phyloP scores from a whole-genome alignment of 1,139 yeast genomes.

The Wickerhamomyces sp. region DNA sequence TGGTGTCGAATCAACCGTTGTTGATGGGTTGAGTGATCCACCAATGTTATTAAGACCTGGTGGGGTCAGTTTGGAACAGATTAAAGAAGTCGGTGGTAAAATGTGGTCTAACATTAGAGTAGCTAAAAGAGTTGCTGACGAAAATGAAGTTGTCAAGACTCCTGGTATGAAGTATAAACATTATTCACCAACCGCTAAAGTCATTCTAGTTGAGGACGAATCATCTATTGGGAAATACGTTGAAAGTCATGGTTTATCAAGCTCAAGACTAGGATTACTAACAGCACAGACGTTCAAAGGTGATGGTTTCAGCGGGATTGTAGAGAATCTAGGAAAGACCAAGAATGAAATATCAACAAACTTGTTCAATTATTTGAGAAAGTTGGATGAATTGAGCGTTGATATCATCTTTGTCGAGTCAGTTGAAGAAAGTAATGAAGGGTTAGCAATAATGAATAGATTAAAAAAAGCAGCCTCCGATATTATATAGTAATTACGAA shows the following conservation, averaged over 20 bases:
- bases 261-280: constrained; percentile 27
- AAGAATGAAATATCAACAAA: constrained; percentile 69
- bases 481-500: background rate
- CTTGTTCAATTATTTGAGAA: constrained; percentile 65
- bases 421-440: constrained; percentile 64
- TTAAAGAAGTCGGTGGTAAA: constrained; percentile 56
- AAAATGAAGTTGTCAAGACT: constrained; percentile 72
- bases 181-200: constrained; percentile 87
- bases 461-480: constrained; percentile 76
- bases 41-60: constrained; percentile 93
- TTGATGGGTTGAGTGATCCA: constrained; percentile 80
- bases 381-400: constrained; percentile 59
- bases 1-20: constrained; percentile 91
- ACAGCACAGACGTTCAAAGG: constrained; percentile 23
- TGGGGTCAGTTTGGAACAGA: constrained; percentile 79
- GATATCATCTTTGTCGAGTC: constrained; percentile 71
- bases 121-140: constrained; percentile 63
- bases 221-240: constrained; percentile 17
- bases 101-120: constrained; percentile 59
- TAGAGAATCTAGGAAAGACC: constrained; percentile 48
- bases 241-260: constrained; percentile 5
- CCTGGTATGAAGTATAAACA: constrained; percentile 98
- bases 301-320: constrained; percentile 26
- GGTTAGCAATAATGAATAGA: constrained; percentile 92
- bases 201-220: constrained; percentile 50